phyloP scores from a whole-genome alignment of 208 protist species.

The Herpetomonas samuelpessoai region DNA sequence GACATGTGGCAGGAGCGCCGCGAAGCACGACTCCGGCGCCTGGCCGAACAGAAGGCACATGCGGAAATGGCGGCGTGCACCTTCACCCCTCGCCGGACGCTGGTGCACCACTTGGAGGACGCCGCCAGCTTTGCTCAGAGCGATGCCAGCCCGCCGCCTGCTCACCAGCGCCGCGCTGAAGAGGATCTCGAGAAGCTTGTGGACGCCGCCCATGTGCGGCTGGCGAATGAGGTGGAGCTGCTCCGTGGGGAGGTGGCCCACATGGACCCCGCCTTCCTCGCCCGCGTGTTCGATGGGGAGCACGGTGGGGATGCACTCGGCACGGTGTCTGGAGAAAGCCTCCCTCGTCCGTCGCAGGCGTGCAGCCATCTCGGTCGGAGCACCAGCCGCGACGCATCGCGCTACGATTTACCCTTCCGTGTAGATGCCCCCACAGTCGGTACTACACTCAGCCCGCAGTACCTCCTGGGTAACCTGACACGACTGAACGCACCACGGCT shows the following conservation, averaged over 20 bases:
- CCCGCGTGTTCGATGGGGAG: constrained; percentile 3
- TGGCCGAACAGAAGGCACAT: constrained; percentile 10
- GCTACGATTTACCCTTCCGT: not conserved
- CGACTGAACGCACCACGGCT: constrained; percentile 22
- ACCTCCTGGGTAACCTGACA: constrained; percentile 15
- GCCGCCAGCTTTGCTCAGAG: not conserved
- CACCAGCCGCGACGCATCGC: not conserved
- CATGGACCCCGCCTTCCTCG: constrained; percentile 30
- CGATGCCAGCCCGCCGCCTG: not conserved
- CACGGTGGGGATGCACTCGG: constrained; percentile 6
- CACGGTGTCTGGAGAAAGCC: not conserved
- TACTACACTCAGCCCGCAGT: not conserved
- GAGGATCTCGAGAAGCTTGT: constrained; percentile 36
- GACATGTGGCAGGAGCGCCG: constrained; percentile 33
- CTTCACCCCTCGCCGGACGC: constrained; percentile 30
- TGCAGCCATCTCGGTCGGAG: not conserved
- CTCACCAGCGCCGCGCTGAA: not conserved
- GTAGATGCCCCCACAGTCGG: not conserved
- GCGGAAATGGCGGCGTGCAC: constrained; percentile 27
- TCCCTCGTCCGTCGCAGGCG: not conserved
- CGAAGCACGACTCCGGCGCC: constrained; percentile 4
- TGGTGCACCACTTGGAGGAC: constrained; percentile 8
- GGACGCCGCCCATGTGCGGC: constrained; percentile 47
- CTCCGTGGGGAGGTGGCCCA: constrained; percentile 33
- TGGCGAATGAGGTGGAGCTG: constrained; percentile 68